Conservation (phyloP, 495 filamentous ascomycete species). For the Penicillium daleae region DNA sequence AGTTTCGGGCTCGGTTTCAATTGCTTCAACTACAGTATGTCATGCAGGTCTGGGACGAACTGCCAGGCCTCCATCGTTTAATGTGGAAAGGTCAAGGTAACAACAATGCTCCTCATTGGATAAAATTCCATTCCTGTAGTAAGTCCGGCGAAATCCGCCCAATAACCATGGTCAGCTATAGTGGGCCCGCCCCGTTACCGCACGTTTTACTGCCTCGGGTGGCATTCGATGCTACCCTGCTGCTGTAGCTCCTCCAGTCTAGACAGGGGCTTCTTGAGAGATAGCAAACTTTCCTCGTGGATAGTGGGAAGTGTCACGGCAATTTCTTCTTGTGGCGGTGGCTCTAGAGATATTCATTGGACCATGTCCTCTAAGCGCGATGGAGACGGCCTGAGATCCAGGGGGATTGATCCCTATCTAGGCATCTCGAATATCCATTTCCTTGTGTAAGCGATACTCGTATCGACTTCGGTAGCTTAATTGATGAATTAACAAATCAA, state of each 20-base stretch:
- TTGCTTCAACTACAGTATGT: not conserved
- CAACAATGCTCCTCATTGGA: not conserved
- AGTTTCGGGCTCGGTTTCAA: not conserved
- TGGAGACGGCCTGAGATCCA: not conserved
- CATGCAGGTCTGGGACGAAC: not conserved
- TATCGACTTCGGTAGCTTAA: conserved; percentile 6
- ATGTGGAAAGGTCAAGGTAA: not conserved
- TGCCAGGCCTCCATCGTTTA: not conserved
- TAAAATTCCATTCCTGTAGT: not conserved
- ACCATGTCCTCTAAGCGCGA: not conserved
- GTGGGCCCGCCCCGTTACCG: not conserved
- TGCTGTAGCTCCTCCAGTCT: not conserved
- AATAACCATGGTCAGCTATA: not conserved
- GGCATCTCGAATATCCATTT: not conserved
- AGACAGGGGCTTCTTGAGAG: not conserved
- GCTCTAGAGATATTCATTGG: not conserved
- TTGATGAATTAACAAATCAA: not conserved
- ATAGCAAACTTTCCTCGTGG: not conserved
- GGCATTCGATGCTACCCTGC: not conserved
- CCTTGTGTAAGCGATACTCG: not conserved
- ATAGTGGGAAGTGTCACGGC: not conserved
- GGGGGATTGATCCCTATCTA: not conserved
- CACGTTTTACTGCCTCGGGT: conserved; percentile 1
- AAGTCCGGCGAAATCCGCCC: not conserved
- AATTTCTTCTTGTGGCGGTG: not conserved